These are phyloP conservation scores for Musa beccarii DNA, from an alignment of 176 grass and related monocot genomes.

Conservation along the genomic window DNA sequence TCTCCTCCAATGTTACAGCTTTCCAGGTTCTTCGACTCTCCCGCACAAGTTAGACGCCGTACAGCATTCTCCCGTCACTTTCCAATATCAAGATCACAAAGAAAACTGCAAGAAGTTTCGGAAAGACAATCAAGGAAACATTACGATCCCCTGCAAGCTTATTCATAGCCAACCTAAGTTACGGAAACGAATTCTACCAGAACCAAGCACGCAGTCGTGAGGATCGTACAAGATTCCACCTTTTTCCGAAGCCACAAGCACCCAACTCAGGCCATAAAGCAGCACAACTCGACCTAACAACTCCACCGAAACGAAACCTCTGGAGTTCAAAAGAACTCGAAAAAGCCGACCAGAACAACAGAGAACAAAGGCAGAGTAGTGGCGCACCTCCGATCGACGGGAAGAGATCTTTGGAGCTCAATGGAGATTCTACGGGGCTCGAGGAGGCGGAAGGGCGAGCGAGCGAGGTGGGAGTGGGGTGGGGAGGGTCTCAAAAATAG, in stretches of 20 bases:
- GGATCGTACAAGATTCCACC: too few relatives aligned
- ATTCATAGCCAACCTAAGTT: too few relatives aligned
- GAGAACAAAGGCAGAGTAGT: not conserved
- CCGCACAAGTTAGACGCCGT: too few relatives aligned
- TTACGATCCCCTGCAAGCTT: not conserved
- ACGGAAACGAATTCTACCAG: too few relatives aligned
- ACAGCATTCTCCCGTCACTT: too few relatives aligned
- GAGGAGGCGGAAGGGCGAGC: not conserved
- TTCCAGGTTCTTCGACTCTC: too few relatives aligned
- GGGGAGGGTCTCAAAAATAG: too few relatives aligned
- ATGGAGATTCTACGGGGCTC: not conserved
- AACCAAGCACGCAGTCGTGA: too few relatives aligned
- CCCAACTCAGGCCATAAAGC: not conserved
- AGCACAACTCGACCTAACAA: not conserved
- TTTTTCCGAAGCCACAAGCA: not conserved
- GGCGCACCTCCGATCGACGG: not conserved
- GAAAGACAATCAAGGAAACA: not conserved
- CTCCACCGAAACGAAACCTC: not conserved
- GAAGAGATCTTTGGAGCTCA: not conserved
- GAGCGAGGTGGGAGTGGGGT: too few relatives aligned
- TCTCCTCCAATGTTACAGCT: too few relatives aligned
- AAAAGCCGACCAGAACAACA: not conserved
- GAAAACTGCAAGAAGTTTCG: not conserved
- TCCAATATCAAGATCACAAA: not conserved
- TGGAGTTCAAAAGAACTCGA: not conserved